Evolutionary conservation across 805 yeast species (phyloP), one percentile per base, ranked within the genome.

Genomic region (Teunomyces tritomae): DNA sequence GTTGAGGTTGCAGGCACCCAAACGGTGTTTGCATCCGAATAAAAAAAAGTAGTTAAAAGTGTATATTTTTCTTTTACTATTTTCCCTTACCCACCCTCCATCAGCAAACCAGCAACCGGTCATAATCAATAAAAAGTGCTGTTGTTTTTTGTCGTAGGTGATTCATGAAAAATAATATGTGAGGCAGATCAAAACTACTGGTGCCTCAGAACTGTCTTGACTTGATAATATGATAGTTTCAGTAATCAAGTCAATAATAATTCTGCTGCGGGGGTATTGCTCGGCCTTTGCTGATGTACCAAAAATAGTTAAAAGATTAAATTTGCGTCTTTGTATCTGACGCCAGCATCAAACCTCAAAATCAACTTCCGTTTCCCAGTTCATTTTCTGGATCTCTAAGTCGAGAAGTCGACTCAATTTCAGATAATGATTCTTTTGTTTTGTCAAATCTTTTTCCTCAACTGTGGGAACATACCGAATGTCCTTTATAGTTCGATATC

Each of bases 1-100:
- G 70, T 79, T 14, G 63, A 61, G 10, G 53, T 60, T 27, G 70
- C 73, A 5, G 68, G 68, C 4, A 61, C 59, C 6, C 67, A 66
- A 44, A 62, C 65, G 11, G 65, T 69, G 37, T 67, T 69, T 54
- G 63, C 61, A 4, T 14, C 16, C 8, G 49, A 47, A 24, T 46
- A 43, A 36, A 20, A 16, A 16, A 16, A 16, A n/a, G 13, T 3
- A 11, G 11, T 3, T 28, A 3, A 28, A 3, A 9, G n/a, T 28
- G 30, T 28, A 8, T 32, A 4, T 32, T 4, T 32, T 13, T 32
- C 7, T 32, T 30, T n/a, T 4, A 5, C 14, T 32, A 13, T 32
- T 32, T 32, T 17, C 34, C 34, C 34, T 5, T 13, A 32, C 14
- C 34, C 34, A 17, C 34, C 34, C 34, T 32, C 34, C 34, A 32